Evolutionary conservation across 257 asterid species (phyloP).

Genomic region (Solanum pinnatisectum): DNA sequence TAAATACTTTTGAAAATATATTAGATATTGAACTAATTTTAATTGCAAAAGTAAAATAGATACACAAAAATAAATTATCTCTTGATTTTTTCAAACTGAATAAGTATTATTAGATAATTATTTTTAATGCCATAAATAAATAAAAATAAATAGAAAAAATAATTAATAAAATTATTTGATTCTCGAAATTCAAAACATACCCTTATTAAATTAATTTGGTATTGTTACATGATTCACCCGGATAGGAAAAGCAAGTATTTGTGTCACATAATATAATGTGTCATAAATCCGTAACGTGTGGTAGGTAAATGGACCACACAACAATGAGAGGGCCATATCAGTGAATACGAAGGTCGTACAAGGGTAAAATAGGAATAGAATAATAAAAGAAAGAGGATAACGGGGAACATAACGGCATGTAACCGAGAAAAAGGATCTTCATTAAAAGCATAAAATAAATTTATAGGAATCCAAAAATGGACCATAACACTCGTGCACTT

Average conservation of each 20-base stretch:
- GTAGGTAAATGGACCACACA: not conserved
- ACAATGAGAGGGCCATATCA: not conserved
- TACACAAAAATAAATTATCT: no score
- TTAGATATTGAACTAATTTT: no score
- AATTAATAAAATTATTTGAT: no score
- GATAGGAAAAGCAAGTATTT: not conserved
- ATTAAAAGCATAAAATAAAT: not conserved
- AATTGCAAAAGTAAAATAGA: no score
- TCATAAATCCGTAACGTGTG: not conserved
- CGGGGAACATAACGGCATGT: not conserved
- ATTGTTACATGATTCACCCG: not conserved
- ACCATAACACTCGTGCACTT: not conserved
- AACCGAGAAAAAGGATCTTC: not conserved
- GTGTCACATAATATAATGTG: not conserved
- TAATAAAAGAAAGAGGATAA: not conserved
- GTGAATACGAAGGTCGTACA: not conserved
- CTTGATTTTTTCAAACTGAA: no score
- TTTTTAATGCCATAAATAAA: no score
- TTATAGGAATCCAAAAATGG: not conserved
- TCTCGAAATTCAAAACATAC: not conserved
- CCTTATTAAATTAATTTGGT: not conserved
- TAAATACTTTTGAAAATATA: no score
- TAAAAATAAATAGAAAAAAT: fast-evolving
- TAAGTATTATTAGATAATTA: no score
- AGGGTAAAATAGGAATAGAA: not conserved